Conservation (phyloP, 208 protist genomes). For the Acanthamoeba culbertsoni region DNA sequence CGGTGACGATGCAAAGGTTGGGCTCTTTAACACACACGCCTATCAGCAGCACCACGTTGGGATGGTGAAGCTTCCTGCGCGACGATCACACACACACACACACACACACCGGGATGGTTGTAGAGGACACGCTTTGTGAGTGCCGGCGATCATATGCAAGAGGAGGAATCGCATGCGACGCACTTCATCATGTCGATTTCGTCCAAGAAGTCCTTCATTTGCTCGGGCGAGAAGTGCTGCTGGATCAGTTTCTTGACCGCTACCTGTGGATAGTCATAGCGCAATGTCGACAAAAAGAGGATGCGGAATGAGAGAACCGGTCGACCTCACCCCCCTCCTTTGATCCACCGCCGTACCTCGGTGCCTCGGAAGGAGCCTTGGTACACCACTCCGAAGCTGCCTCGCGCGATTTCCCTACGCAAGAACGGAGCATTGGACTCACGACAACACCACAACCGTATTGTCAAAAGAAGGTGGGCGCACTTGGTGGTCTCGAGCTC, state of each 20-base stretch:
- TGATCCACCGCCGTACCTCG: no score
- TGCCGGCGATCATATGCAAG: no score
- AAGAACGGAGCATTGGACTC: no score
- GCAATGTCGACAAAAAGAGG: no score
- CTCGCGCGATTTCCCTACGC: slow-evolving; percentile 3
- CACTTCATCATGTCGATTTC: slow-evolving; percentile 58
- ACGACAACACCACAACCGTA: background rate
- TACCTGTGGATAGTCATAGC: background rate
- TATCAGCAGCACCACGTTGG: slow-evolving; percentile 57
- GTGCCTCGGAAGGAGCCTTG: background rate
- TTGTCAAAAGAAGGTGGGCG: no score
- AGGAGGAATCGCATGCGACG: no score
- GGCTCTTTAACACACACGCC: background rate
- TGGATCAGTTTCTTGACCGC: slow-evolving; percentile 39
- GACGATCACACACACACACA: no score
- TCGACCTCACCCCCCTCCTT: no score
- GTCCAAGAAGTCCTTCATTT: slow-evolving; percentile 11
- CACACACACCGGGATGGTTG: no score
- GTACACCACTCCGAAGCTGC: slow-evolving; percentile 41
- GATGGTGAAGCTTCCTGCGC: slow-evolving; percentile 31
- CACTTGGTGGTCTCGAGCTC: background rate
- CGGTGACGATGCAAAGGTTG: slow-evolving; percentile 43
- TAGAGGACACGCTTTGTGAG: no score
- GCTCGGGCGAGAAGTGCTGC: background rate
- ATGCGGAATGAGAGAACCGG: no score